Conservation (phyloP, 2,329 filamentous ascomycete genomes). For the Fusarium nelsonii region DNA sequence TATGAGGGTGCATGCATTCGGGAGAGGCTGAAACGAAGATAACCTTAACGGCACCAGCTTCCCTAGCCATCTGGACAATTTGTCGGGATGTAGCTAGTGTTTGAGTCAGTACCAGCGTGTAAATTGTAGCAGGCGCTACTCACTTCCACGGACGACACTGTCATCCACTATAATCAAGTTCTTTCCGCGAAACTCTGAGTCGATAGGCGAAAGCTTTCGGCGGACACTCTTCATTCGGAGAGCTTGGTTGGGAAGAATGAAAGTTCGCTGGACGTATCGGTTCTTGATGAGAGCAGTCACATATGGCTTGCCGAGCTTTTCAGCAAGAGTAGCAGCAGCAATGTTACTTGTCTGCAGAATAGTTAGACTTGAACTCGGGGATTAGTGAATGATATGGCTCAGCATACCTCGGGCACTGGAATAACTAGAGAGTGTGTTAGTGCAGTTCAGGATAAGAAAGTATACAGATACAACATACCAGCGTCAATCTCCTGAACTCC, state of each 20-base stretch:
- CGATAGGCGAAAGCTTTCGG: constrained; percentile 89
- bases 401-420: constrained; percentile 65
- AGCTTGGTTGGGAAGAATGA: constrained; percentile 80
- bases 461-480: constrained; percentile 43
- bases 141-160: constrained; percentile 81
- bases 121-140: not conserved
- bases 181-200: constrained; percentile 83
- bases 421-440: constrained; percentile 27
- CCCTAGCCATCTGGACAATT: constrained; percentile 81
- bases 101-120: not conserved
- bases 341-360: constrained; percentile 78
- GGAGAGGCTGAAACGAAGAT: constrained; percentile 87
- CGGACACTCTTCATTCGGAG: constrained; percentile 87
- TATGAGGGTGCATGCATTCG: constrained; percentile 85
- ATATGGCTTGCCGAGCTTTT: constrained; percentile 80
- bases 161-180: constrained; percentile 90
- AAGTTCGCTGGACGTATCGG: constrained; percentile 88
- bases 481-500: constrained; percentile 82
- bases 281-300: constrained; percentile 90
- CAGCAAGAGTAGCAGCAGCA: constrained; percentile 81
- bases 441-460: not conserved
- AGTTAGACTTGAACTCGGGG: not conserved
- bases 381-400: not conserved
- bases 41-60: constrained; percentile 84
- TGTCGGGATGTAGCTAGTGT: constrained; percentile 66